Base-by-base conservation (phyloP, 345 rosid species). In the Gossypium ekmanianum region DNA sequence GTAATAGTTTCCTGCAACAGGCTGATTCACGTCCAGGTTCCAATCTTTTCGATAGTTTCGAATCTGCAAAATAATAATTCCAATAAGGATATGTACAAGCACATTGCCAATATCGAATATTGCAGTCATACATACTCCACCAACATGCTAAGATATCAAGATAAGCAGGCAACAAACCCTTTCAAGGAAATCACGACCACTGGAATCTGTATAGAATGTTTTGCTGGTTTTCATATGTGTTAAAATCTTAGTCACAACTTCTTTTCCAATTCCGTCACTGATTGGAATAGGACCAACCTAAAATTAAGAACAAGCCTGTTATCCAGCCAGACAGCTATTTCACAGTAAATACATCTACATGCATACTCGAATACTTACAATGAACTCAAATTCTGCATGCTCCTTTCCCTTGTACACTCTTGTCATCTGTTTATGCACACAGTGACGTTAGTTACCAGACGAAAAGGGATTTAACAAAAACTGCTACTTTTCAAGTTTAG, bases 341-440 rank as follows among this genome's bases (percentile, higher is more conserved):
- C 47, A 56, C 22, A 27, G 63, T 50, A 47, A 67, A 45, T n/a
- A 44, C 26, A 13, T 48, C 9, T 18, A 22, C 39, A 29, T 29
- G 39, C 16, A 69, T 27, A 51, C n/a, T 26, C 59, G 22, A n/a
- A 12, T 66, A 76, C 97, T 85, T 79, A 94, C 98, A 74, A 79
- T 88, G 87, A 91, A 94, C 86, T 92, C 98, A 78, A 92, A 83
- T 81, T 94, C 98, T 63, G 85, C 92, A 87, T 94, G 85, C 66
- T 91, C 90, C 82, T 91, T 92, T 74, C 85, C 94, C 83, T 86
- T 92, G 91, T 94, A 94, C 63, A 90, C 88, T 81, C 98, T 88
- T 54, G 95, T 87, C 74, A 85, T 78, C 97, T 93, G 86, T 63
- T 71, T 51, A 61, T 26, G 34, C 27, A 76, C 71, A 27, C 34